Base-by-base conservation (phyloP, 768 basidiomycete species). In the Suillus fuscotomentosus region DNA sequence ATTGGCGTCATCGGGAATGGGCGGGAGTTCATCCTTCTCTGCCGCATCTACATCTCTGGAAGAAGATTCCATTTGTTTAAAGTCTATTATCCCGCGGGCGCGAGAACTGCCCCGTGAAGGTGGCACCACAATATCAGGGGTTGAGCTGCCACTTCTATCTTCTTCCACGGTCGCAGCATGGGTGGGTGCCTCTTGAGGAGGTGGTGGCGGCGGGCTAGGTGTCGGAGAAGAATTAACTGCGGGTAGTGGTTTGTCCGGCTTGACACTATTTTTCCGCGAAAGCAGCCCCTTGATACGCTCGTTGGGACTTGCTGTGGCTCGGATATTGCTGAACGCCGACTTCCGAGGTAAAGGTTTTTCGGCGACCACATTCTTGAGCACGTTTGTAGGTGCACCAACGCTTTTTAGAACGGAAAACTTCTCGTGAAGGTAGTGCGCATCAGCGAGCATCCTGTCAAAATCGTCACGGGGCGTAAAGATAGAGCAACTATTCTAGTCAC, bases 291-390 rank as follows among this genome's bases (percentile, higher is more conserved):
- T 75, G 69, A 81, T 69, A 61, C 80, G 78, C 53, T 77, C 76
- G 63, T 77, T 79, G 50, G 79, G 66, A 34, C 72, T 71, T 31
- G 61, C 62, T 6, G 60, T 65, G 10, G 71, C 43, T 22, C 73
- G 72, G 45, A 68, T 60, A 55, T 64, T 76, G 63, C 70, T 70
- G 62, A 70, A 68, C 6, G 67, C 61, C 36, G 76, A 70, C 53
- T 68, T 77, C 61, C 79, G 78, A 55, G 83, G 82, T 59, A 89
- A 72, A n/a, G 80, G 69, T 74, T 95, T 94, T 78, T 97, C 95
- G 54, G 86, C 81, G 63, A 97, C 88, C 61, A 97, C 87, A 11
- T 88, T 92, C 77, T 93, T 91, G 24, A 97, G 84, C 87, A 94
- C 92, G 20, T 82, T 84, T 14, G 88, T 88, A 1, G 90, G 88